Evolutionary conservation across 2,329 filamentous ascomycete species (phyloP), one percentile per base, ranked within the genome.

Genomic region (Calonectria hongkongensis): DNA sequence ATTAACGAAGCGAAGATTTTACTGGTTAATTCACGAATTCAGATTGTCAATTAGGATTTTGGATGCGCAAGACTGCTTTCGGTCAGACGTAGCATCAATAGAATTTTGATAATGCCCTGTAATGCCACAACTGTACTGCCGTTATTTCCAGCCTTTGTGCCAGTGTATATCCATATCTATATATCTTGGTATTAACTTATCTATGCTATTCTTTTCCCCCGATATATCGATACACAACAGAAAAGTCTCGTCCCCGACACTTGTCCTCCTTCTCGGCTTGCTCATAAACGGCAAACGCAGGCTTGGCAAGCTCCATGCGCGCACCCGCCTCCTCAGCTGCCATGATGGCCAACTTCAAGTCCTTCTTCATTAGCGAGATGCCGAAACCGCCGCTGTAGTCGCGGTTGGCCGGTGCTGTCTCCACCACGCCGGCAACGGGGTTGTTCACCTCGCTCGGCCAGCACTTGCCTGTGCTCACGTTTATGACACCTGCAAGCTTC

Each of bases 391-490:
- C 94, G 21, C 86, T 84, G 79, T 95, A 99, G 67, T 94, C 95
- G 70, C 93, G 88, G 68, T 89, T 90, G 0, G 95, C 94, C 0
- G 96, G 95, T 2, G 95, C 91, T 0, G 89, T 91, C 73, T 93
- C 92, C 27, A 96, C 89, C 0, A 98, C 95, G 16, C 95, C 96
- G 13, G 92, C 92, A 3, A 98, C 95, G 0, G 97, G 97, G 82
- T 98, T 98, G 85, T 99, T 99, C 74, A 98, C 88, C 85, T 98
- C 96, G 79, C 93, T 97, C 1, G 96, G 95, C 97, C 97, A 99
- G 88, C 96, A 98, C 76, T 89, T 91, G n/a, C 97, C 97, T 0
- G 96, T 98, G 78, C 95, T 97, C 4, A 94, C 94, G 82, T 98
- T 98, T 86, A 99, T 95, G 84, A 99, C 92, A 65, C 93, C 92